Evolutionary conservation across 2,329 filamentous ascomycete species (phyloP).

Genomic region (Nannizzia gypsea): DNA sequence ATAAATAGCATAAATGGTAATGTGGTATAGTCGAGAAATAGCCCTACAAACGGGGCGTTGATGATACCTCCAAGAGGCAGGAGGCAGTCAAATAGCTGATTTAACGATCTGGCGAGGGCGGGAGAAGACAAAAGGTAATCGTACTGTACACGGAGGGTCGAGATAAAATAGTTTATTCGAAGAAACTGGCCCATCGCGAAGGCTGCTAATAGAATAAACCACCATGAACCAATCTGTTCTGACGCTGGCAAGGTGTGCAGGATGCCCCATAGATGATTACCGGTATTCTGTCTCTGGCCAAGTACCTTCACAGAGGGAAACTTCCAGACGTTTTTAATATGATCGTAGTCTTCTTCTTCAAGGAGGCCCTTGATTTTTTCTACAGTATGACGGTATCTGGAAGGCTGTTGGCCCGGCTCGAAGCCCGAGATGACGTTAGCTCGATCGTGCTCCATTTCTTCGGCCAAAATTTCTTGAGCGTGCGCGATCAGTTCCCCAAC

Average conservation of each 20-base stretch:
- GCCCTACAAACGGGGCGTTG: constrained; percentile 73
- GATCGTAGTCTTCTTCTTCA: constrained; percentile 30
- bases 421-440: not conserved
- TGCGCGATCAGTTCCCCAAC: constrained; percentile 70
- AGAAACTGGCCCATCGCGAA: constrained; percentile 66
- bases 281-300: constrained; percentile 58
- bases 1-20: constrained; percentile 58
- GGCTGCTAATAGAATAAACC: constrained; percentile 71
- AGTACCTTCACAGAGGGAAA: constrained; percentile 20
- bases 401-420: not conserved
- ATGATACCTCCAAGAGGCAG: constrained; percentile 70
- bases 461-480: constrained; percentile 45
- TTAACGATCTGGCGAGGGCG: constrained; percentile 54
- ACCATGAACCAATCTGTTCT: constrained; percentile 65
- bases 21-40: constrained; percentile 63
- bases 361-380: constrained; percentile 44
- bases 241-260: constrained; percentile 61
- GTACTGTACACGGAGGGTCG: constrained; percentile 72
- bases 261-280: constrained; percentile 63
- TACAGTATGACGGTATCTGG: constrained; percentile 32
- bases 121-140: constrained; percentile 57
- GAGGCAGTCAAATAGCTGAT: constrained; percentile 72
- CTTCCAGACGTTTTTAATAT: not conserved
- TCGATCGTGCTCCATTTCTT: constrained; percentile 38
- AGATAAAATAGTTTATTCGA: constrained; percentile 80